These are phyloP conservation scores for Rauvolfia tetraphylla DNA, from an alignment of 257 asterid genomes.

Conservation along the genomic window DNA sequence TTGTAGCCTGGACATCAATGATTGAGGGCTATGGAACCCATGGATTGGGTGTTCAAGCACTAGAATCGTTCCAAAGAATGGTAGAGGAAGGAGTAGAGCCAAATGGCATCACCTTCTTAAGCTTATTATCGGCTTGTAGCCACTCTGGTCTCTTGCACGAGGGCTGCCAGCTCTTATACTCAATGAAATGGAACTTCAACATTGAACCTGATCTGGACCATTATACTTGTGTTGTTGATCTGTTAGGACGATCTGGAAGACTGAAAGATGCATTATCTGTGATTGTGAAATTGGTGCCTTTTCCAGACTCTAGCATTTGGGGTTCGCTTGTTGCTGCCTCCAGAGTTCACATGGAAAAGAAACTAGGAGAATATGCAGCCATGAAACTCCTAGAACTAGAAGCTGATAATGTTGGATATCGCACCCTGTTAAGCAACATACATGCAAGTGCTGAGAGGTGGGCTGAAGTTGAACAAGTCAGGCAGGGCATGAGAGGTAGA, in stretches of 20 bases:
- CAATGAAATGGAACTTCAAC: conserved; percentile 33
- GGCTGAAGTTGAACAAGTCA: conserved; percentile 38
- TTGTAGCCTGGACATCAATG: conserved; percentile 49
- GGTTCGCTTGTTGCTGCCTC: conserved; percentile 45
- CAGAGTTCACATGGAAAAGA: conserved; percentile 29
- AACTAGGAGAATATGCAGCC: conserved; percentile 31
- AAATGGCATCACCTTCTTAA: conserved; percentile 37
- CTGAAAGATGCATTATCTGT: conserved; percentile 38
- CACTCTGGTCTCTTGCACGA: conserved; percentile 42
- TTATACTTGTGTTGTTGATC: conserved; percentile 49
- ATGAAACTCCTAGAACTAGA: conserved; percentile 32
- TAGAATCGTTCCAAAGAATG: conserved; percentile 35
- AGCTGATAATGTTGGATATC: conserved; percentile 35
- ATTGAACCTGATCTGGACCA: conserved; percentile 43
- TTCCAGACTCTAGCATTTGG: conserved; percentile 47
- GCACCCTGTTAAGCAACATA: conserved; percentile 34
- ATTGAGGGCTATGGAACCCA: conserved; percentile 49
- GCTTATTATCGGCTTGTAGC: conserved; percentile 48
- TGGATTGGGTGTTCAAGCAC: conserved; percentile 41
- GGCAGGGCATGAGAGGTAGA: conserved; percentile 33
- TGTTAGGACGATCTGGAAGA: conserved; percentile 44
- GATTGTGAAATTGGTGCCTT: conserved; percentile 27
- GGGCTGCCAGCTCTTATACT: conserved; percentile 27
- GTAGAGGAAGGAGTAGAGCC: conserved; percentile 37
- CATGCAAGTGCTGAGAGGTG: conserved; percentile 37